Evolutionary conservation across 768 basidiomycete genomes (phyloP).

Genomic region (Agaricus blazei): DNA sequence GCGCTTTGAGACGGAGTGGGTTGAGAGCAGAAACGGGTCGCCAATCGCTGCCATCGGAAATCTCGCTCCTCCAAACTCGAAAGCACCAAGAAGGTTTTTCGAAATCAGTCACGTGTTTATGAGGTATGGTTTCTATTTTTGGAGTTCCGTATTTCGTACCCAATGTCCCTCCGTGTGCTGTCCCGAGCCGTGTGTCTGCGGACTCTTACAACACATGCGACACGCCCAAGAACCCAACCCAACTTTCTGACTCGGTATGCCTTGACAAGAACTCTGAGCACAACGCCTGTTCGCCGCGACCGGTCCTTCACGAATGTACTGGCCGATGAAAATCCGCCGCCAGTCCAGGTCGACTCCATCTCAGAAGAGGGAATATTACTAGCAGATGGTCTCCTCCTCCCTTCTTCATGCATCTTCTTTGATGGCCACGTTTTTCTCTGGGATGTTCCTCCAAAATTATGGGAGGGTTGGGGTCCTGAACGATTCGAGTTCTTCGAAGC

Average conservation of each 20-base stretch:
- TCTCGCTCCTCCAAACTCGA: too few species aligned
- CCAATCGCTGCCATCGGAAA: conserved; percentile 15
- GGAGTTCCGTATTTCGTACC: neutral
- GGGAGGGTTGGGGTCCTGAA: conserved; percentile 68
- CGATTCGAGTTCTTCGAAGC: conserved; percentile 79
- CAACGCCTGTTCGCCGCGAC: conserved; percentile 12
- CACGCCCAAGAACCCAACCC: neutral
- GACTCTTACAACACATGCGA: neutral
- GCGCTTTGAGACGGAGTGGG: conserved; percentile 19
- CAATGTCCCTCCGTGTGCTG: conserved; percentile 7
- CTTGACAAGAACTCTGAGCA: conserved; percentile 2
- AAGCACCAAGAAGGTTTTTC: neutral
- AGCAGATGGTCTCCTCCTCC: conserved; percentile 72
- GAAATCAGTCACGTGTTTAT: conserved; percentile 10
- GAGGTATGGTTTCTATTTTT: neutral
- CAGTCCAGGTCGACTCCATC: conserved; percentile 70
- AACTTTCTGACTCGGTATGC: neutral
- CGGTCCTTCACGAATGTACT: conserved; percentile 67
- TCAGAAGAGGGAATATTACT: conserved; percentile 61
- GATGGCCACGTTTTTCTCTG: conserved; percentile 87
- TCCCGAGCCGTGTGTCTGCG: neutral
- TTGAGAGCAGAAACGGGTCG: conserved; percentile 37
- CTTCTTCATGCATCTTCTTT: conserved; percentile 76
- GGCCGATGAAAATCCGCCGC: conserved; percentile 59
- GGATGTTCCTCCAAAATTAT: conserved; percentile 67